Base-by-base conservation (phyloP, 768 basidiomycete species). In the Hydnomerulius pinastri region DNA sequence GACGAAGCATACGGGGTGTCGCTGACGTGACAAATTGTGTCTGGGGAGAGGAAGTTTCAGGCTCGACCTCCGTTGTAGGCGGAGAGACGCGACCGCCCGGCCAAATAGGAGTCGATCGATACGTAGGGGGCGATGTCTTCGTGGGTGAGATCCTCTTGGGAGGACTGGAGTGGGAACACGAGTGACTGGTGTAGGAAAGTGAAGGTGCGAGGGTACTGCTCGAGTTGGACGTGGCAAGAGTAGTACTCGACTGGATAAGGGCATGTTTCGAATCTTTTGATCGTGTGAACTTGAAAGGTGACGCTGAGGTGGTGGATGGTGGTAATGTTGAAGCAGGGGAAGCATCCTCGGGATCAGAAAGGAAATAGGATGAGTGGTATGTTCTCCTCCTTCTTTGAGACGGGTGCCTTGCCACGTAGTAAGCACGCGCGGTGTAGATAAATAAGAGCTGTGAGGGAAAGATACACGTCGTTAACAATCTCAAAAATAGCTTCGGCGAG, bases 191-290 rank as follows among this genome's bases (percentile, higher is more conserved):
- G 35, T 54, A 57, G 11, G 65, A 65, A 23, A 49, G 58, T n/a
- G 66, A 55, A 5, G 59, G 57, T 8, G 66, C 50, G 13, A 70
- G 56, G 2, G 66, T 69, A 24, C 57, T 61, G 28, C 56, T 57
- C 1, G 66, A 69, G 48, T 56, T 61, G 45, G 51, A 59, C 33
- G 57, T 61, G 38, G 55, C 61, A 17, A 68, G 47, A 11, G 65
- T 68, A 28, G 39, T 21, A 17, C 43, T 50, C 0, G 68, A 70
- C 27, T 50, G 59, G 40, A 45, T 53, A 42, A 55, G 51, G 8
- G 55, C 60, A 28, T 42, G 58, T 30, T 33, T 55, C 8, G 60
- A 63, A 53, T 57, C 60, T 20, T 50, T 43, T 12, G 57, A 64
- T 55, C 33, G 63, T 27, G 40, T 23, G 37, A 50, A 23, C n/a